These are phyloP conservation scores for Trypanosoma platydactyli DNA, from an alignment of 208 protist genomes.

Conservation along the genomic window DNA sequence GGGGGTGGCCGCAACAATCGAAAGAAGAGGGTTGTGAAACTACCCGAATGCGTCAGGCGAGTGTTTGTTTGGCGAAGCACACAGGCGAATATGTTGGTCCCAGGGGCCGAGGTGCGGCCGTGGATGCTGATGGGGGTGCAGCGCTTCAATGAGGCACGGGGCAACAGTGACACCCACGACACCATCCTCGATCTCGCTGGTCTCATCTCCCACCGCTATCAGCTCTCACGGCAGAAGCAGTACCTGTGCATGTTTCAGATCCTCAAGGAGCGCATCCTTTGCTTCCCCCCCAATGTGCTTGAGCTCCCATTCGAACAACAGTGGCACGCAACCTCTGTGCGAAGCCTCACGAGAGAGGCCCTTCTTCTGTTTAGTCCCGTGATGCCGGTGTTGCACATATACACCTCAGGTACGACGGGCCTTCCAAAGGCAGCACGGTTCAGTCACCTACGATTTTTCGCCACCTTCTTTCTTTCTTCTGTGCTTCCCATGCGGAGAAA, in stretches of 20 bases:
- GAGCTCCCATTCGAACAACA: not conserved
- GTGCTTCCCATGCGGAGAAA: conserved; percentile 36
- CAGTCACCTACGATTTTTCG: conserved; percentile 71
- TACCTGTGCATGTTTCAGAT: not conserved
- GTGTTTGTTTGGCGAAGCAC: conserved; percentile 58
- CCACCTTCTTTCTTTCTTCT: conserved; percentile 47
- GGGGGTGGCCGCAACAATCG: not conserved
- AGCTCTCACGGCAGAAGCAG: not conserved
- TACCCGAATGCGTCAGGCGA: conserved; percentile 43
- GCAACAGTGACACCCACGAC: not conserved
- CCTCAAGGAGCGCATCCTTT: conserved; percentile 6
- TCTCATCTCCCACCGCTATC: conserved; percentile 29
- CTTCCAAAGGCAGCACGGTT: conserved; percentile 81
- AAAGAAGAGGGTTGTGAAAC: conserved; percentile 23
- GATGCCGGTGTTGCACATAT: conserved; percentile 73
- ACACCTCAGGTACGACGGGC: conserved; percentile 88
- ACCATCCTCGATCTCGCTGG: conserved; percentile 36
- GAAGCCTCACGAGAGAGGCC: conserved; percentile 1
- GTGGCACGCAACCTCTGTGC: not conserved
- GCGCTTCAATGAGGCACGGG: conserved; percentile 32
- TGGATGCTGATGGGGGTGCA: conserved; percentile 25
- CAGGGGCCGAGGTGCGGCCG: not conserved
- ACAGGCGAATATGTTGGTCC: not conserved
- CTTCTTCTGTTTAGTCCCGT: conserved; percentile 44
- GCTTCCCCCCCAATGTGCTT: not conserved